A percentile compares a stretch with the other conserved stretches of the same genome.
phyloP scores from a whole-genome alignment of 257 asterid genomes.

The Fraxinus quadrangulata region DNA sequence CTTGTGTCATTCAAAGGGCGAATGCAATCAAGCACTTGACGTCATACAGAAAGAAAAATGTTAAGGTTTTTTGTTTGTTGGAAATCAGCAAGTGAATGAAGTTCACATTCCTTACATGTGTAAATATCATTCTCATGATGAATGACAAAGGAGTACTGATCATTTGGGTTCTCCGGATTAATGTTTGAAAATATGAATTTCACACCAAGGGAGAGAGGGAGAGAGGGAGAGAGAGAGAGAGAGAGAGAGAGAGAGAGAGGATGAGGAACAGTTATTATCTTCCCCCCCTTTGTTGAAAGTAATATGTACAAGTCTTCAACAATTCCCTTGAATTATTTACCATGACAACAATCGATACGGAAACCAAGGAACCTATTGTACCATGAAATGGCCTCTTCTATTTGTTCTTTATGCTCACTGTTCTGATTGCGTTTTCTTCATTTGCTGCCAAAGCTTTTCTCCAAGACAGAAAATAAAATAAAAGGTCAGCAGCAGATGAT shows the following conservation, averaged over 20 bases:
- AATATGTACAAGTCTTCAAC: conserved; percentile 16
- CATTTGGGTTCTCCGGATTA: conserved; percentile 49
- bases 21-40: conserved; percentile 65
- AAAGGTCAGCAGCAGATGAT: conserved; percentile 19
- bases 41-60: conserved; percentile 13
- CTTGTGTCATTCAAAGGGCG: conserved; percentile 62
- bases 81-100: conserved; percentile 18
- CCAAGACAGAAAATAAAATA: conserved; percentile 20
- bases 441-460: conserved; percentile 52
- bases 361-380: conserved; percentile 82
- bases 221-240: too few species aligned
- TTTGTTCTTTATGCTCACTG: conserved; percentile 53
- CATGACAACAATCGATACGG: conserved; percentile 79
- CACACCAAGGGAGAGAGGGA: conserved; percentile 46
- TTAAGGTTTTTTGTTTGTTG: conserved; percentile 19
- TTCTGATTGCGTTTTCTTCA: conserved; percentile 51
- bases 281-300: neutral
- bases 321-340: conserved; percentile 39
- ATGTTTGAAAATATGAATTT: conserved; percentile 80
- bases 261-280: too few species aligned
- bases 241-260: too few species aligned
- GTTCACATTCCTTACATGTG: conserved; percentile 55
- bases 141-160: conserved; percentile 70
- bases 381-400: conserved; percentile 87
- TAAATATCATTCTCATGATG: conserved; percentile 73